phyloP scores from a whole-genome alignment of 352 stramenopile species.

The Globisporangium solare region DNA sequence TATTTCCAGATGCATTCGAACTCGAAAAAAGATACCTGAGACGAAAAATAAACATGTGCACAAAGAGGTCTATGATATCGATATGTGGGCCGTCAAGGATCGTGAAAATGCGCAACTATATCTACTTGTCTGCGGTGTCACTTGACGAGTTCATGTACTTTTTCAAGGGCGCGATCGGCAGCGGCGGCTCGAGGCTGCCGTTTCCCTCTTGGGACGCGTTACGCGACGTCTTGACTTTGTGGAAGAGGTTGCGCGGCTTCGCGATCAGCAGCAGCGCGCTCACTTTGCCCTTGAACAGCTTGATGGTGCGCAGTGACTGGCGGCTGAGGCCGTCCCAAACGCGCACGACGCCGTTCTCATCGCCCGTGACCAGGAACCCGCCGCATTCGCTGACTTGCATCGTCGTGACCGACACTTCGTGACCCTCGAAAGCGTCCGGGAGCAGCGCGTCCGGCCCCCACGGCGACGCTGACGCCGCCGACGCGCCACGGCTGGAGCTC shows the following conservation, averaged over 20 bases:
- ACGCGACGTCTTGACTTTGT: slow-evolving; percentile 38
- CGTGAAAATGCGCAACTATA: background rate
- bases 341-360: slow-evolving; percentile 50
- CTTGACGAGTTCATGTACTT: slow-evolving; percentile 61
- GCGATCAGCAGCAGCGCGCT: slow-evolving; percentile 46
- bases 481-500: slow-evolving; percentile 16
- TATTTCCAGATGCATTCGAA: too few relatives aligned
- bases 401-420: slow-evolving; percentile 52
- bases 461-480: slow-evolving; percentile 10
- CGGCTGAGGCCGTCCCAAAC: slow-evolving; percentile 66
- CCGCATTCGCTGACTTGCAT: slow-evolving; percentile 57
- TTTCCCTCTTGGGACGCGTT: slow-evolving; percentile 27
- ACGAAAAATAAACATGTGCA: too few relatives aligned
- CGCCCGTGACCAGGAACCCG: slow-evolving; percentile 55
- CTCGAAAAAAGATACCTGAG: too few relatives aligned
- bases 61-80: slow-evolving; percentile 1
- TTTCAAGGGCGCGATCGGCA: slow-evolving; percentile 67
- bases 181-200: slow-evolving; percentile 23
- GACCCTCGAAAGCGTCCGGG: slow-evolving; percentile 56
- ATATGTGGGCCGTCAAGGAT: background rate
- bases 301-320: slow-evolving; percentile 60
- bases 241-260: slow-evolving; percentile 53
- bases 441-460: slow-evolving; percentile 42
- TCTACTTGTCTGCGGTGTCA: slow-evolving; percentile 4
- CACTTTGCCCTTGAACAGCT: slow-evolving; percentile 62